Base-by-base conservation (phyloP, 129 eudicot species). In the Rutidosis leptorrhynchoides region DNA sequence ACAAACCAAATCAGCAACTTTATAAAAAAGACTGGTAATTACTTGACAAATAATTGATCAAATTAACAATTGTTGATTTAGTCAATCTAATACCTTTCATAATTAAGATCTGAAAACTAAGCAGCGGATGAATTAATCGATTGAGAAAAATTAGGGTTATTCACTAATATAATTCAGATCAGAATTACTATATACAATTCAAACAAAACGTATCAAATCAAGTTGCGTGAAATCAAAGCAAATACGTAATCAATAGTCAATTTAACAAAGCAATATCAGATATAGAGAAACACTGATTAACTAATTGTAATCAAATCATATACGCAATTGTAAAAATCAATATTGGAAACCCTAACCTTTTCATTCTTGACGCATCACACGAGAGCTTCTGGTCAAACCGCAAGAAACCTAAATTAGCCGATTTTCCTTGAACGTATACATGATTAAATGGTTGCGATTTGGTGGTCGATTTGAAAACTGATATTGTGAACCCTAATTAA, bases 151-250 rank as follows among this genome's bases (percentile, higher is more conserved):
- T 26, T 64, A 64, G 66, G 78, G 78, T 42, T 72, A 65, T 63
- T 16, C 29, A 49, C 40, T 28, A 26, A 53, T 9, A 46, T 1
- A 72, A 22, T 73, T 64, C 49, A 15, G 54, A 73, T 52, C 56
- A 26, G 48, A 37, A 20, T 73, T 7, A 52, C 63, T 11, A 37
- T 37, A 54, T 16, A 61, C 21, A 19, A 55, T 55, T 49, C 64
- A 53, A 35, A 63, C 43, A 26, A 26, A 67, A 29, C 67, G 28
- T 28, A 57, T 58, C 67, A 32, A 45, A 66, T 49, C n/a, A 59
- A 25, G 69, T 67, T 58, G 69, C 68, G 74, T 58, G 23, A 58
- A 67, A 59, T 17, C 73, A 21, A 65, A 66, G 67, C 67, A 58
- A 65, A 64, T 58, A 67, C 54, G 1, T 7, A 67, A 67, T 35